Percentiles rank a stretch among this genome's conserved stretches.
Evolutionary conservation across 139 green algal genomes (phyloP).

Genomic region (Coelastrella sp.): DNA sequence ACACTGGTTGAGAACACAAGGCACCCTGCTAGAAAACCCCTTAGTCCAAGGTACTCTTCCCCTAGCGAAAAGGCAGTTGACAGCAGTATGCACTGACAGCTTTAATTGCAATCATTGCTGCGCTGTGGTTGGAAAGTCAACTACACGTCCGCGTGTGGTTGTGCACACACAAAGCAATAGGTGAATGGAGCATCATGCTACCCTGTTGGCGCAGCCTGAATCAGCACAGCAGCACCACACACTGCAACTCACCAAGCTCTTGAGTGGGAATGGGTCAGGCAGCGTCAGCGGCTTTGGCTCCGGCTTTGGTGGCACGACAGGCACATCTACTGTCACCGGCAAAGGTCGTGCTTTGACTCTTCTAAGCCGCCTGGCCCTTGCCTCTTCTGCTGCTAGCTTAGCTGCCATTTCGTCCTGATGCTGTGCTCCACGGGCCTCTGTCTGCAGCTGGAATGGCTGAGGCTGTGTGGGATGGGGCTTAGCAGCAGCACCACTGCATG

Average conservation of each 20-base stretch:
- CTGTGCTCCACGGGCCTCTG: constrained; percentile 49
- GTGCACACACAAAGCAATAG: too few relatives aligned
- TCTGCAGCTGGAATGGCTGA: constrained; percentile 59
- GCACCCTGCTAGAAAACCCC: too few relatives aligned
- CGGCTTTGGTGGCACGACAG: constrained; percentile 53
- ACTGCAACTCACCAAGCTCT: constrained; percentile 33
- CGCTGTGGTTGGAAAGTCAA: neutral
- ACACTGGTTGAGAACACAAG: too few relatives aligned
- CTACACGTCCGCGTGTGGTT: neutral
- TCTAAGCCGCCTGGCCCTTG: neutral
- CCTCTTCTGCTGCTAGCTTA: constrained; percentile 38
- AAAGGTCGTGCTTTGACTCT: constrained; percentile 50
- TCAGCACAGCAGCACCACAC: too few relatives aligned
- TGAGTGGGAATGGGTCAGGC: constrained; percentile 62
- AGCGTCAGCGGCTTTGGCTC: constrained; percentile 64
- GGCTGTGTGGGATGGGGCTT: constrained; percentile 43
- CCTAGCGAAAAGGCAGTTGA: too few relatives aligned
- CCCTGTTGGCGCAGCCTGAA: neutral
- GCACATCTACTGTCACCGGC: constrained; percentile 57
- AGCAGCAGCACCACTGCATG: neutral
- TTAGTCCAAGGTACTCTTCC: too few relatives aligned
- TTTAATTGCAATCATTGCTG: neutral
- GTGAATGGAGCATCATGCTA: neutral
- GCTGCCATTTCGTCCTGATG: constrained; percentile 39
- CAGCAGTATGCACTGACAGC: too few relatives aligned